A percentile compares a stretch with the other conserved stretches of the same genome.
Evolutionary conservation across 768 basidiomycete species (phyloP).

Genomic region (Suillus hirtellus): DNA sequence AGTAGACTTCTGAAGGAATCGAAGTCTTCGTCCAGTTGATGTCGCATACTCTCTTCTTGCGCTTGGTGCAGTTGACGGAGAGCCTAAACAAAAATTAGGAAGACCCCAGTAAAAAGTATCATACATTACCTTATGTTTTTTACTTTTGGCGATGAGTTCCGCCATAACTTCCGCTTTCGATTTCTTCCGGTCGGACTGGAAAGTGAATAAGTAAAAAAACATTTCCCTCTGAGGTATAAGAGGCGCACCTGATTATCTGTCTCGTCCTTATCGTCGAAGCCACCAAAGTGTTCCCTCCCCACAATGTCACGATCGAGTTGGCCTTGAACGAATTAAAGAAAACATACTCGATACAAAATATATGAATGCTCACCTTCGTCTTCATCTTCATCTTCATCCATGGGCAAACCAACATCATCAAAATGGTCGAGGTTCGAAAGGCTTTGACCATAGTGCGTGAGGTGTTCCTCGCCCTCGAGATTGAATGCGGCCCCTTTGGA

Average conservation of each 20-base stretch:
- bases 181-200: conserved; percentile 80
- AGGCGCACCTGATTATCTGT: conserved; percentile 50
- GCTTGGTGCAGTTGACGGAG: conserved; percentile 88
- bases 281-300: conserved; percentile 77
- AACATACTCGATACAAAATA: not conserved
- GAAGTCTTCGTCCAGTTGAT: conserved; percentile 87
- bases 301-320: conserved; percentile 71
- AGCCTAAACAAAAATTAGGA: conserved; percentile 46
- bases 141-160: conserved; percentile 96
- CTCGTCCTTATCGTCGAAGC: conserved; percentile 73
- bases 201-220: conserved; percentile 31
- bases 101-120: not conserved
- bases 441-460: conserved; percentile 91
- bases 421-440: conserved; percentile 84
- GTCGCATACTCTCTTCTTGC: conserved; percentile 80
- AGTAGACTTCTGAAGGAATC: conserved; percentile 77
- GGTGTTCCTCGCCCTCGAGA: conserved; percentile 87
- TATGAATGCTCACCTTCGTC: conserved; percentile 39
- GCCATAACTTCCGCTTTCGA: conserved; percentile 96
- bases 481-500: conserved; percentile 83
- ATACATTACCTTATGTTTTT: conserved; percentile 79
- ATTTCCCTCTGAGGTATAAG: not conserved
- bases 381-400: conserved; percentile 57
- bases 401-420: conserved; percentile 56
- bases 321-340: conserved; percentile 39